These are phyloP conservation scores for Isoetes taiwanensis DNA, from an alignment of 75 land plant genomes.

Conservation along the genomic window DNA sequence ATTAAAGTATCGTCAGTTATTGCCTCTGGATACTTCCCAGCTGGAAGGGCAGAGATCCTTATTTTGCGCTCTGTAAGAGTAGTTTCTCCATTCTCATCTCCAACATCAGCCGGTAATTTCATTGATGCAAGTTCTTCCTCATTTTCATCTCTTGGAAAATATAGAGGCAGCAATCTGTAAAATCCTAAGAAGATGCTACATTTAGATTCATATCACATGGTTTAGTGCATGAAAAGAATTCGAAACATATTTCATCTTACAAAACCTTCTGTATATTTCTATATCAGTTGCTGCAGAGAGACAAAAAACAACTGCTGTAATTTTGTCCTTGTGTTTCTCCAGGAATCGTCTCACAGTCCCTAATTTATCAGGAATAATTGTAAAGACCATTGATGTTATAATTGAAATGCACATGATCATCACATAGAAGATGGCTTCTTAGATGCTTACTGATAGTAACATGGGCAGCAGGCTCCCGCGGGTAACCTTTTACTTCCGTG, in stretches of 20 bases:
- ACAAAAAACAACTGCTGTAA: constrained; percentile 84
- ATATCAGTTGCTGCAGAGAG: constrained; percentile 62
- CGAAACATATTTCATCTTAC: neutral
- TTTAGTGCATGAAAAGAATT: neutral
- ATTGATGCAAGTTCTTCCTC: constrained; percentile 76
- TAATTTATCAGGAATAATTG: constrained; percentile 20
- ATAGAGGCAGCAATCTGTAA: constrained; percentile 84
- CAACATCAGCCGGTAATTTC: constrained; percentile 96
- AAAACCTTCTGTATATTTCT: constrained; percentile 88
- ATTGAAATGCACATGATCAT: neutral
- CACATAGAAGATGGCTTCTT: neutral
- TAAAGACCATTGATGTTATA: constrained; percentile 11
- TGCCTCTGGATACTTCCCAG: constrained; percentile 15
- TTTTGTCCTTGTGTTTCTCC: constrained; percentile 84
- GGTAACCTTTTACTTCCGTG: constrained; percentile 91
- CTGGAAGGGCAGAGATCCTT: constrained; percentile 86
- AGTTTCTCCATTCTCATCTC: constrained; percentile 99
- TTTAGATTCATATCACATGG: neutral
- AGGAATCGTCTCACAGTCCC: constrained; percentile 91
- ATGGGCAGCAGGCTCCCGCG: constrained; percentile 97
- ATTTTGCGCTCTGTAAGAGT: constrained; percentile 86
- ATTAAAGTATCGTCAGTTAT: constrained; percentile 28
- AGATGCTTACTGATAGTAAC: constrained; percentile 78
- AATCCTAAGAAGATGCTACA: neutral
- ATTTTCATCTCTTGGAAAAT: constrained; percentile 88